Conservation (phyloP, 1,284 basidiomycete species). For the Austropuccinia psidii region DNA sequence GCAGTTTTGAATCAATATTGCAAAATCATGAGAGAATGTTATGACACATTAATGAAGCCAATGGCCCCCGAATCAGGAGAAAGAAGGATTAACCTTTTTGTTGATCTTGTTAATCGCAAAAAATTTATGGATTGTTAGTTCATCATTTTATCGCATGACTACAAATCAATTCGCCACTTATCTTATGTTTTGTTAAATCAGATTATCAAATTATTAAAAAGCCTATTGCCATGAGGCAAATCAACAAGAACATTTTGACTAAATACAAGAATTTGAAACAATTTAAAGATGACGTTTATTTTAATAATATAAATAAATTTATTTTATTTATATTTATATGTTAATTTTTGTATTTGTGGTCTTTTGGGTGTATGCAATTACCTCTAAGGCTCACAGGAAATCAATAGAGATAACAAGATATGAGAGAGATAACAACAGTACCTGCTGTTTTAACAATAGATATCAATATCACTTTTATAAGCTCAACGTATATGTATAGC, state of each 20-base stretch:
- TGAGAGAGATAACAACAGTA: too few species aligned
- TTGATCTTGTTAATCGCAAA: conserved; percentile 36
- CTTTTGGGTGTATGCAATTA: too few species aligned
- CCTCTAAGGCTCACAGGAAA: too few species aligned
- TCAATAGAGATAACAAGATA: too few species aligned
- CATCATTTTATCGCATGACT: too few species aligned
- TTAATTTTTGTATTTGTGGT: too few species aligned
- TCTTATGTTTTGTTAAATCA: neutral
- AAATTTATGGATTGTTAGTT: conserved; percentile 36
- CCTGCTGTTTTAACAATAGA: too few species aligned
- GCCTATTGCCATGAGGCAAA: conserved; percentile 47
- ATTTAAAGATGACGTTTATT: conserved; percentile 46
- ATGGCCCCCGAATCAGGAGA: conserved; percentile 35
- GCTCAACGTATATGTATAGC: too few species aligned
- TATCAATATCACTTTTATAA: too few species aligned
- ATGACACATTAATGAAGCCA: conserved; percentile 36
- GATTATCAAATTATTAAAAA: conserved; percentile 44
- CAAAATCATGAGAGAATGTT: conserved; percentile 36
- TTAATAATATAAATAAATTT: too few species aligned
- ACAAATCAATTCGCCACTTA: too few species aligned
- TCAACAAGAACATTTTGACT: conserved; percentile 45
- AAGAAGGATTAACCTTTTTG: conserved; percentile 31
- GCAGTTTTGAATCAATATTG: neutral
- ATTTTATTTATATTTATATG: too few species aligned
- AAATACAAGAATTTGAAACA: conserved; percentile 45